phyloP scores from a whole-genome alignment of 371 early-diverging fungal genomes.

The Coemansia sp. region DNA sequence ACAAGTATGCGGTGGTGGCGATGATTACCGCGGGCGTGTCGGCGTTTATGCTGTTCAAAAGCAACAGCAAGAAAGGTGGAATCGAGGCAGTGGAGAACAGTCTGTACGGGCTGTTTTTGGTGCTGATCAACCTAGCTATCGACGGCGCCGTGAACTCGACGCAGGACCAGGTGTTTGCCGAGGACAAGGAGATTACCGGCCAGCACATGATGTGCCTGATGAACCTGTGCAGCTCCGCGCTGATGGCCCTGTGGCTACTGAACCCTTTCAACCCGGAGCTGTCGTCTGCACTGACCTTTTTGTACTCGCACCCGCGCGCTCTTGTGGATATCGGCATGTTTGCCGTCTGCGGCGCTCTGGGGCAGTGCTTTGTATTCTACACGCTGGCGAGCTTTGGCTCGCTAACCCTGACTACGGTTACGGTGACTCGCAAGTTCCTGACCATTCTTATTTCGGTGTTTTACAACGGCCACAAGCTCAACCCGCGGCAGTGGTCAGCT shows the following conservation, averaged over 20 bases:
- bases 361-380: constrained; percentile 98
- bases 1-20: constrained; percentile 83
- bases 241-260: constrained; percentile 73
- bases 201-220: constrained; percentile 98
- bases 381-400: constrained; percentile 92
- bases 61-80: constrained; percentile 48
- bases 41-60: constrained; percentile 86
- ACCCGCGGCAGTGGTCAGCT: constrained; percentile 82
- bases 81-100: constrained; percentile 49
- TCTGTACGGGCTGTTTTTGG: constrained; percentile 78
- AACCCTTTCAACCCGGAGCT: constrained; percentile 78
- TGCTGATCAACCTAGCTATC: constrained; percentile 80
- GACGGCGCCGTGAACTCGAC: constrained; percentile 98
- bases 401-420: constrained; percentile 88
- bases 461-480: constrained; percentile 79
- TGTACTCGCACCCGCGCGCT: constrained; percentile 72
- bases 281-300: constrained; percentile 74
- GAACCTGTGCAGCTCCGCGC: constrained; percentile 78
- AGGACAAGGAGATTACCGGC: constrained; percentile 67
- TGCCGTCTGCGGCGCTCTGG: constrained; percentile 89
- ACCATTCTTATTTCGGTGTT: constrained; percentile 91
- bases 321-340: constrained; percentile 82
- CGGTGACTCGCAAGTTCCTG: constrained; percentile 96
- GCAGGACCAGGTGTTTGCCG: constrained; percentile 91
- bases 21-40: constrained; percentile 90